Evolutionary conservation across 148 eudicot genomes (phyloP), one percentile per base, ranked within the genome.

Genomic region (Rhododendron ovatum): DNA sequence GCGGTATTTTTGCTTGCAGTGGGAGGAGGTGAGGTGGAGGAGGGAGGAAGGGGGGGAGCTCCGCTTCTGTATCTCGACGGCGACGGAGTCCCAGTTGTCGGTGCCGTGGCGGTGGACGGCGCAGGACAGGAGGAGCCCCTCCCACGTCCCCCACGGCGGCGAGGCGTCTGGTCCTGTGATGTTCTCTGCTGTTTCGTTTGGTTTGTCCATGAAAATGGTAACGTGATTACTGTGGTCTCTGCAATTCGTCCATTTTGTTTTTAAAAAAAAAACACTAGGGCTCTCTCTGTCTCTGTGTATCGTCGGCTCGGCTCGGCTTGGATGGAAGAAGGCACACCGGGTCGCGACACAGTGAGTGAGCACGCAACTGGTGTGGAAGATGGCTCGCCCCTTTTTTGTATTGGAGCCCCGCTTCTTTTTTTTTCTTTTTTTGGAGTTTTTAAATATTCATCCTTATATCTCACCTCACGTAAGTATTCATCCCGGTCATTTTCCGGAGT

Each of bases 21-120:
- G 28, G 74, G 14, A 77, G 11, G 96, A 90, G 33, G 92, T 88
- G 81, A 91, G 30, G 77, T 24, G 84, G 83, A 55, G 55, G 79
- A 74, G 80, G 82, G 28, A 86, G 81, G 57, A 33, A 74, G 89
- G 37, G 81, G 81, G 17, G 80, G 91, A 26, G 82, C 78, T 87
- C 41, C 92, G 93, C 61, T 89, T 90, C 50, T 86, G 88, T n/a
- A 94, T 82, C 47, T 93, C 94, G 7, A 5, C 50, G 47, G 94
- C 91, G 71, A 94, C 89, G 85, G 94, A 88, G 76, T 91, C 91
- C 97, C 97, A 94, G 28, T 88, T 79, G 18, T 82, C 69, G 73
- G 89, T 88, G 48, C 97, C 97, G 86, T 93, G 83, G 12, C 95
- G 94, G 84, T 92, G 86, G 1, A 94, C 94, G 81, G 97, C 95